phyloP scores from a whole-genome alignment of 148 eudicot genomes.

The Rhododendron kiyosumense region DNA sequence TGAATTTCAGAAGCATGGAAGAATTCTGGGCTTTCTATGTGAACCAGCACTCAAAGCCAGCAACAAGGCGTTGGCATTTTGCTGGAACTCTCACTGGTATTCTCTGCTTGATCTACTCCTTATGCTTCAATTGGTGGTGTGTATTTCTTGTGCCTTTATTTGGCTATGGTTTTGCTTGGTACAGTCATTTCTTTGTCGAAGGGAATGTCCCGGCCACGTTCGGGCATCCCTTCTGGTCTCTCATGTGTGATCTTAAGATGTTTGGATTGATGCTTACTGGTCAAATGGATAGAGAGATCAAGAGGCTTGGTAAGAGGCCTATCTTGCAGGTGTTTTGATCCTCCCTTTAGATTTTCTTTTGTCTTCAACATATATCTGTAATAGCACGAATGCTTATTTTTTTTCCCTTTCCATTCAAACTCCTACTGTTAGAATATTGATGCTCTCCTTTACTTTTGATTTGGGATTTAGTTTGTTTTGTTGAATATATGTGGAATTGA shows the following conservation, averaged over 20 bases:
- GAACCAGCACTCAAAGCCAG: conserved; percentile 83
- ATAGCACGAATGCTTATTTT: not conserved
- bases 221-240: conserved; percentile 90
- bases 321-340: conserved; percentile 49
- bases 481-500: not conserved
- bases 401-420: not conserved
- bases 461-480: not conserved
- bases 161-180: conserved; percentile 90
- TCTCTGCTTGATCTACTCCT: conserved; percentile 39
- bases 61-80: conserved; percentile 93
- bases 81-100: conserved; percentile 60
- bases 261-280: conserved; percentile 91
- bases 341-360: not conserved
- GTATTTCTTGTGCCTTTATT: conserved; percentile 59
- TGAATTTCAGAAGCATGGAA: conserved; percentile 78
- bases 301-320: conserved; percentile 91
- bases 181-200: conserved; percentile 85
- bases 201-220: conserved; percentile 74
- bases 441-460: not conserved
- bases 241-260: conserved; percentile 85
- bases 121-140: conserved; percentile 61
- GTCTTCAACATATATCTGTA: conserved; percentile 9
- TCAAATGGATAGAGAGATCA: conserved; percentile 80
- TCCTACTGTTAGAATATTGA: not conserved
- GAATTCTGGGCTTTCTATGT: conserved; percentile 89